phyloP scores from a whole-genome alignment of 257 asterid species.

The Capsicum rhomboideum region DNA sequence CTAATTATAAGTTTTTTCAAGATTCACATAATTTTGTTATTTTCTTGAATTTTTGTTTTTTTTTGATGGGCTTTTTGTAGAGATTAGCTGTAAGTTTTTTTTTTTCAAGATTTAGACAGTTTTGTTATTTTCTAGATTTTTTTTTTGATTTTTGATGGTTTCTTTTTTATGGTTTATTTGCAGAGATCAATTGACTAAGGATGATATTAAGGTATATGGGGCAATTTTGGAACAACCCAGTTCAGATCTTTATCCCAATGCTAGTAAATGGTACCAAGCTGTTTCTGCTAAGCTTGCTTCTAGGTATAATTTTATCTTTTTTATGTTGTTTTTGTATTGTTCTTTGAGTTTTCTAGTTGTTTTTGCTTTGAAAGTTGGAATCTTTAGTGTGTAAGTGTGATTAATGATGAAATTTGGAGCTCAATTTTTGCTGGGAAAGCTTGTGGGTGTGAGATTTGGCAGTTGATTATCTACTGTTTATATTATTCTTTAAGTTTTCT shows the following conservation, averaged over 20 bases:
- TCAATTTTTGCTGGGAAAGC: conserved; percentile 55
- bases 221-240: conserved; percentile 50
- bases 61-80: too few species aligned
- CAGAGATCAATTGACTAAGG: conserved; percentile 60
- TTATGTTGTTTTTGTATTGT: neutral
- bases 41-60: neutral
- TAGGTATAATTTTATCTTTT: conserved; percentile 32
- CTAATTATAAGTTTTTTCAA: too few species aligned
- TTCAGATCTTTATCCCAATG: conserved; percentile 60
- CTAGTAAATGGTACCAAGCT: conserved; percentile 67
- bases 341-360: neutral
- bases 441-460: conserved; percentile 54
- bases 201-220: conserved; percentile 66
- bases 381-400: neutral
- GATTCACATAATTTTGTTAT: neutral
- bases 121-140: neutral
- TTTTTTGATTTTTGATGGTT: neutral
- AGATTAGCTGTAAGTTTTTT: too few species aligned
- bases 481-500: neutral
- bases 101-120: neutral
- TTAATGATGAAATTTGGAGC: neutral
- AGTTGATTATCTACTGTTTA: conserved; percentile 4
- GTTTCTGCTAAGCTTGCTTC: conserved; percentile 50
- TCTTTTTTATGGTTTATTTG: conserved; percentile 4
- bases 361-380: neutral